phyloP scores from a whole-genome alignment of 2,329 filamentous ascomycete genomes.

The Colletotrichum karsti region DNA sequence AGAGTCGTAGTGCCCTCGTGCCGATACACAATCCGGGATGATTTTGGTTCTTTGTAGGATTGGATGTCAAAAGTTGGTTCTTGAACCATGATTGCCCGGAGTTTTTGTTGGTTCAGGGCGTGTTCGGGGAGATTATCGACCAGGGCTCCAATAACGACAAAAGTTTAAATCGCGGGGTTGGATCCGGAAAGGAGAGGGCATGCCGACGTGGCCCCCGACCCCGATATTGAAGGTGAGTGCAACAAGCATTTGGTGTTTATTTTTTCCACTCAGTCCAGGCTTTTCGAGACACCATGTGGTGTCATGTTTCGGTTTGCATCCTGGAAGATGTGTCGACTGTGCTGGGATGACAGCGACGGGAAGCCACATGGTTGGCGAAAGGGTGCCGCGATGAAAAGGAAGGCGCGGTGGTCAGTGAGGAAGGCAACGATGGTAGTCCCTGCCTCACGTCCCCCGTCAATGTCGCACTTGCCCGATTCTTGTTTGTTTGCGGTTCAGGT shows the following conservation, averaged over 20 bases:
- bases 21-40: neutral
- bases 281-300: neutral
- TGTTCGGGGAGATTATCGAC: neutral
- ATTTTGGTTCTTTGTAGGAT: neutral
- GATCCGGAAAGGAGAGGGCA: slow-evolving; percentile 1
- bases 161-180: slow-evolving; percentile 20
- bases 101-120: neutral
- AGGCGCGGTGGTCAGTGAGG: neutral
- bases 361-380: slow-evolving; percentile 5
- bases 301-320: neutral
- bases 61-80: neutral
- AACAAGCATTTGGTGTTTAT: slow-evolving; percentile 2
- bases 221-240: slow-evolving; percentile 1
- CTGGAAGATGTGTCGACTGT: neutral
- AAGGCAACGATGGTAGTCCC: slow-evolving; percentile 5
- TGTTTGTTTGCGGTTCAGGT: slow-evolving; percentile 17
- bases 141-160: slow-evolving; percentile 1
- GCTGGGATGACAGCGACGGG: slow-evolving; percentile 11
- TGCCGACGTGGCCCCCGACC: neutral
- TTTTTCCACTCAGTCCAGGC: neutral
- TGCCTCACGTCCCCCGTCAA: slow-evolving; percentile 8
- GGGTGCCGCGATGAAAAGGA: neutral
- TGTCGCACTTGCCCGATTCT: slow-evolving; percentile 17
- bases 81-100: neutral
- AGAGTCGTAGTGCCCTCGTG: neutral